phyloP scores from a whole-genome alignment of 169 alveolate genomes.

The Cyclospora cayetanensis region DNA sequence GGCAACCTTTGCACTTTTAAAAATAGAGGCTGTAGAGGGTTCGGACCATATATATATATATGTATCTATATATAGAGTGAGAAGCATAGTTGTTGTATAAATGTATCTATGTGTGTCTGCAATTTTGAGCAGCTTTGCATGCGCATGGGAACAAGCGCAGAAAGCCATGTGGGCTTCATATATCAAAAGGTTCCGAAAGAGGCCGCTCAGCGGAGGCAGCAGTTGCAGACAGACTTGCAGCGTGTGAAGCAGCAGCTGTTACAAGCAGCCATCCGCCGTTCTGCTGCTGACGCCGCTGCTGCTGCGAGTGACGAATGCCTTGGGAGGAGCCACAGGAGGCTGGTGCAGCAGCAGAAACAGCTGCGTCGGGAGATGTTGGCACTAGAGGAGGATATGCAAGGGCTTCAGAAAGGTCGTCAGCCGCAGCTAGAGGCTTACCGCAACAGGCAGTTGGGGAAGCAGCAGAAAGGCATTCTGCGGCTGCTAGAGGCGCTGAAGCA shows the following conservation, averaged over 20 bases:
- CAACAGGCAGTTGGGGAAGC: neutral
- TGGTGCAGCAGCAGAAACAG: neutral
- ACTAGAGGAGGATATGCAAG: neutral
- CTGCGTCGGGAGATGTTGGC: neutral
- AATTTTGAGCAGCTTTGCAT: slow-evolving; percentile 50
- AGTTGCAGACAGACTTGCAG: neutral
- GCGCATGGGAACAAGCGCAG: slow-evolving; percentile 68
- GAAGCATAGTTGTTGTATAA: too few relatives aligned
- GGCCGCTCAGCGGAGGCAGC: neutral
- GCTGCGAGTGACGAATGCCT: neutral
- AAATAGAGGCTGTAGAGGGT: too few relatives aligned
- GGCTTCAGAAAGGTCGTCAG: neutral
- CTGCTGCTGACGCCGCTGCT: neutral
- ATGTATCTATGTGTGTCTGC: too few relatives aligned
- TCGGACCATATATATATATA: too few relatives aligned
- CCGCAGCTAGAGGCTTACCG: neutral
- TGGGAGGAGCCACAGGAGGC: neutral
- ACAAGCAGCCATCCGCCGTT: neutral
- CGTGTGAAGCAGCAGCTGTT: neutral
- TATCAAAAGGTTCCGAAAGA: slow-evolving; percentile 21
- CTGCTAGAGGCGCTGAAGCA: neutral
- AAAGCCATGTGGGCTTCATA: slow-evolving; percentile 66
- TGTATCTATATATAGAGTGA: too few relatives aligned
- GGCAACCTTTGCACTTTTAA: too few relatives aligned
- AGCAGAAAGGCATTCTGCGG: neutral